Evolutionary conservation across 106 monocot species (phyloP), one percentile per base, ranked within the genome.

Genomic region (Cymbidium sinense): DNA sequence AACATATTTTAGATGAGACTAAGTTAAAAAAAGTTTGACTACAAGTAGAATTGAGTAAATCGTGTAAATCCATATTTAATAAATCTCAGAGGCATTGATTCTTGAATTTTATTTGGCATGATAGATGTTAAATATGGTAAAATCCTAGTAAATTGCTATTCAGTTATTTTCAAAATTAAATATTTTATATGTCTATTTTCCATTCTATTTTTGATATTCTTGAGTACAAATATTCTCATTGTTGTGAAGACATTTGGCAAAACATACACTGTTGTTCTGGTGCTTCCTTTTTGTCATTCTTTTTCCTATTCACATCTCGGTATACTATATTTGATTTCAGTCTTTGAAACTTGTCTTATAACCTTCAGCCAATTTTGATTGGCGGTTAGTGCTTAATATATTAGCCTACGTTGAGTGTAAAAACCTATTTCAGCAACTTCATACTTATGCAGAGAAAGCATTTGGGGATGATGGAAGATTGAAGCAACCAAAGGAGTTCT

Each of bases 391-490:
- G 10, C 27, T n/a, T 64, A 64, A 25, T 27, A 64, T 64, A 23
- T 27, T 25, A 12, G n/a, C n/a, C 19, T 51, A 51, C 51, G 3
- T 39, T 12, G 13, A 47, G 7, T 61, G 61, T 25, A 0, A 67
- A 31, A 67, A 20, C 41, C 35, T 25, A 23, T 74, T 27, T 50
- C n/a, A 50, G n/a, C 34, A 69, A 65, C n/a, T 81, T 35, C 4
- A 15, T 17, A 25, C 21, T 58, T 43, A 79, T 82, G 52, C 82
- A 99, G 94, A 99, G 75, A 99, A 95, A 79, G 95, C 99, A 79
- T 99, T 90, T 86, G 90, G 87, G 34, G 89, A 90, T 75, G 92
- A 99, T 89, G 99, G 99, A 85, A 80, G 70, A 27, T 86, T 99
- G 83, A 86, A 85, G 62, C 99, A 99, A 76, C 82, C 92, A 71